Conservation (phyloP, 2,329 filamentous ascomycete species). For the Polytolypa hystricis region DNA sequence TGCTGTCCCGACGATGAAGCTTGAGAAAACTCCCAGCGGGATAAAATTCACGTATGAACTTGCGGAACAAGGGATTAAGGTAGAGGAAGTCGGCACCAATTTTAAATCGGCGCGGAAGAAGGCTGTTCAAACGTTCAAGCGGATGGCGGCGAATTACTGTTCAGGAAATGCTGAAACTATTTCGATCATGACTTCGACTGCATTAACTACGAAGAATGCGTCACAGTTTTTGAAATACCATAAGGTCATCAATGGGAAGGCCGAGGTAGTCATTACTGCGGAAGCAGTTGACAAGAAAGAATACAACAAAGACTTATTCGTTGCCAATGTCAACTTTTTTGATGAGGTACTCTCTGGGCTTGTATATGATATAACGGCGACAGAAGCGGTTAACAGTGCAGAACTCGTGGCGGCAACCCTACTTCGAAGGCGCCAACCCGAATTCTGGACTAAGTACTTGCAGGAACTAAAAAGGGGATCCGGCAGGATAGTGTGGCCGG, state of each 20-base stretch:
- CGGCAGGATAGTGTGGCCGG: background rate
- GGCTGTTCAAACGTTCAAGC: conserved; percentile 30
- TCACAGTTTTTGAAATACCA: background rate
- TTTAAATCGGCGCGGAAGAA: conserved; percentile 22
- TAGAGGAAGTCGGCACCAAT: conserved; percentile 17
- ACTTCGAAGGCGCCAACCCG: background rate
- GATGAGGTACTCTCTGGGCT: background rate
- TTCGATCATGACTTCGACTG: background rate
- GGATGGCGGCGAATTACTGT: conserved; percentile 4
- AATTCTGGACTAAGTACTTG: background rate
- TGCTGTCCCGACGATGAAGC: conserved; percentile 19
- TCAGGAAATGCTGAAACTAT: no score
- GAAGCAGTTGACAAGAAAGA: no score
- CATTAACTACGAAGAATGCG: background rate
- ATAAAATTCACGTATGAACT: conserved; percentile 25
- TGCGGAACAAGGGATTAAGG: conserved; percentile 25
- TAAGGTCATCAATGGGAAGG: background rate
- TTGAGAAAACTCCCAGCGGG: conserved; percentile 10
- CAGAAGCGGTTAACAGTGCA: background rate
- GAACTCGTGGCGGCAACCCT: background rate
- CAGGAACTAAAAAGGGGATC: background rate
- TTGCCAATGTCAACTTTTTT: background rate
- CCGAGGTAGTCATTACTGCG: background rate
- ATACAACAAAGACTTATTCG: no score
- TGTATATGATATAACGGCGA: background rate